A percentile compares a stretch with the other conserved stretches of the same genome.
Evolutionary conservation across 2,329 filamentous ascomycete genomes (phyloP).

Genomic region (Helicocarpus griseus): DNA sequence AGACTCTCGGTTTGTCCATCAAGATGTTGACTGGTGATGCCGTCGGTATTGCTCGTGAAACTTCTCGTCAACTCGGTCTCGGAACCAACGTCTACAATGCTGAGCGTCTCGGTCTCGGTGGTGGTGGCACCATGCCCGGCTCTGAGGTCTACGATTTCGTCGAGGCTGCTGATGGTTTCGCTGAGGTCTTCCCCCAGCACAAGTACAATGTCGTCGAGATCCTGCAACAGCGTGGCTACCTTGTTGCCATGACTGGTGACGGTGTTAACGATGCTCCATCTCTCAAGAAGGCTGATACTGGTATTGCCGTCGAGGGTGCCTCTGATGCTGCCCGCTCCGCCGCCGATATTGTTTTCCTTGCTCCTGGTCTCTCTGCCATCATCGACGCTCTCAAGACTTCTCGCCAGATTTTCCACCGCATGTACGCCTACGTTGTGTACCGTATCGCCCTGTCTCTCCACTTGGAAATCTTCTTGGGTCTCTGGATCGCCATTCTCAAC

Average conservation of each 20-base stretch:
- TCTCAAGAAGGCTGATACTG: slow-evolving; percentile 90
- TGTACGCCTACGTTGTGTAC: slow-evolving; percentile 95
- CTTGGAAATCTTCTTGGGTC: slow-evolving; percentile 80
- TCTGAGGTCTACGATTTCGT: slow-evolving; percentile 94
- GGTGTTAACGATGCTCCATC: slow-evolving; percentile 92
- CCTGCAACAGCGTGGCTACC: slow-evolving; percentile 82
- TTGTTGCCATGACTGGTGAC: slow-evolving; percentile 93
- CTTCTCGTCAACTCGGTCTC: slow-evolving; percentile 80
- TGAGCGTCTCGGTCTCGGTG: slow-evolving; percentile 81
- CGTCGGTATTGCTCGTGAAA: slow-evolving; percentile 86
- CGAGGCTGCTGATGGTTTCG: slow-evolving; percentile 88
- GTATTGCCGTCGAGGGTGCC: slow-evolving; percentile 87
- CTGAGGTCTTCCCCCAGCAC: slow-evolving; percentile 89
- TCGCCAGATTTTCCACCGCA: slow-evolving; percentile 90
- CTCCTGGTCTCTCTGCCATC: slow-evolving; percentile 81
- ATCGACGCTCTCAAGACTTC: slow-evolving; percentile 89
- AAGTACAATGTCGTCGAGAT: slow-evolving; percentile 94
- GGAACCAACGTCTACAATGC: slow-evolving; percentile 92
- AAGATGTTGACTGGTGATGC: slow-evolving; percentile 96
- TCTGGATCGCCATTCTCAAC: slow-evolving; percentile 87
- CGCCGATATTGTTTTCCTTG: slow-evolving; percentile 89
- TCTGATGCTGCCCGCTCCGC: slow-evolving; percentile 85
- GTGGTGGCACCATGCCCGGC: slow-evolving; percentile 84
- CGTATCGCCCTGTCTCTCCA: slow-evolving; percentile 88
- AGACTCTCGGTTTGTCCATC: slow-evolving; percentile 76